Conservation (phyloP, 306 rosid genomes). For the Cucumis melo region DNA sequence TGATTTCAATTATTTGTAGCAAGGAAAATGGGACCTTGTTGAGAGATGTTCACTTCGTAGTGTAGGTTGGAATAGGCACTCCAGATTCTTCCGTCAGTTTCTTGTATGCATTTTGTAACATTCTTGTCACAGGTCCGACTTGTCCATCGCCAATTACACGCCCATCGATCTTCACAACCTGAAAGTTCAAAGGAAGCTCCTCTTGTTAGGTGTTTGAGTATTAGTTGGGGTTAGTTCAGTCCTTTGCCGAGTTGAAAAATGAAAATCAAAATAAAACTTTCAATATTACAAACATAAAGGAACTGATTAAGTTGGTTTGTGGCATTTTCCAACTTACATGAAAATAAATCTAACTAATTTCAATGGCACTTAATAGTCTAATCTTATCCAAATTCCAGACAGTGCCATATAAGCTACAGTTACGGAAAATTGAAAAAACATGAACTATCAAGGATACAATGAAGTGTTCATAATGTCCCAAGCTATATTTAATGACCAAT, state of each 20-base stretch:
- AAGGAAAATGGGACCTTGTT: constrained; percentile 7
- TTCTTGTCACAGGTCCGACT: constrained; percentile 59
- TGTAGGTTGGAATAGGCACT: constrained; percentile 35
- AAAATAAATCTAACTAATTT: neutral
- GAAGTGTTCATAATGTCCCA: neutral
- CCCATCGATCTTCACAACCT: constrained; percentile 89
- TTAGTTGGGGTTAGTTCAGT: neutral
- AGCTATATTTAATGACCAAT: neutral
- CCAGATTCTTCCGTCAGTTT: constrained; percentile 55
- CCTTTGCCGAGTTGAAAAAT: neutral
- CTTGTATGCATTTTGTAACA: constrained; percentile 57
- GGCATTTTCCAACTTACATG: neutral
- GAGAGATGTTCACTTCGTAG: constrained; percentile 1
- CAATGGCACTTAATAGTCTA: neutral
- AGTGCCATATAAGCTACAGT: neutral
- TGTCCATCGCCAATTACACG: constrained; percentile 64
- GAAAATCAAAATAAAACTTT: neutral
- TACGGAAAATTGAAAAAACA: neutral
- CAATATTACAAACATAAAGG: neutral
- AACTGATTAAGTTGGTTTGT: neutral
- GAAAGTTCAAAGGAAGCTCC: neutral
- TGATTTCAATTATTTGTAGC: neutral
- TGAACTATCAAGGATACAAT: neutral
- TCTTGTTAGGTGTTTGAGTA: neutral
- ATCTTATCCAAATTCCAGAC: neutral